Base-by-base conservation (phyloP, 495 filamentous ascomycete species). In the Neurospora sp. region DNA sequence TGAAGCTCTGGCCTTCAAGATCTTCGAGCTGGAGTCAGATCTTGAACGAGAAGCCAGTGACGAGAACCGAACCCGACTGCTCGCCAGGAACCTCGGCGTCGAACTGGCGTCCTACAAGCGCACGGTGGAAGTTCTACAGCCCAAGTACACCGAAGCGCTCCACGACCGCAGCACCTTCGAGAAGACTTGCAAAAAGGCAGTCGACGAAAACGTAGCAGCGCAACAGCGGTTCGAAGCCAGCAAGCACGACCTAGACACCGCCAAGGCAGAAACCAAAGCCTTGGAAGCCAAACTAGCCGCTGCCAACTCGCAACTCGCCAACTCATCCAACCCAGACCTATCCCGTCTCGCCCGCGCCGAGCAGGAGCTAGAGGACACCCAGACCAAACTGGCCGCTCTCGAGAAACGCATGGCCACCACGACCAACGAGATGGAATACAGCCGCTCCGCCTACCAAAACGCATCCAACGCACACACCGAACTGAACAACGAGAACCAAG, bases 381-480 rank as follows among this genome's bases (percentile, higher is more conserved):
- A 77, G 12, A 68, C 69, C 38, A 78, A 79, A 59, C 61, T 82
- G 0, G 75, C 87, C 7, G 70, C 61, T 3, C 76, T 82, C 9
- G 85, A 89, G 72, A 85, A 83, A 78, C 87, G 85, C 41, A 16
- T 82, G n/a, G 73, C 76, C 5, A 71, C 38, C n/a, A 40, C 73
- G 1, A 75, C 83, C 40, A 80, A 76, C 18, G 87, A 90, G 14
- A 75, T 81, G 31, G 91, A 91, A 16, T 93, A 89, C 78, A 83
- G 83, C 41, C 87, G 89, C 61, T 82, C 85, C 20, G 83, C 87
- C 41, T 94, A 93, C 73, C 90, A 93, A 70, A 82, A 84, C 41
- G 89, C 89, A 1, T 91, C 90, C 16, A 88, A 81, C 18, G 80
- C 82, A 0, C 85, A 85, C 10, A 83, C 80, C 18, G 86, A 89